Evolutionary conservation across 1,284 basidiomycete genomes (phyloP).

Genomic region (Fomitopsis palustris): DNA sequence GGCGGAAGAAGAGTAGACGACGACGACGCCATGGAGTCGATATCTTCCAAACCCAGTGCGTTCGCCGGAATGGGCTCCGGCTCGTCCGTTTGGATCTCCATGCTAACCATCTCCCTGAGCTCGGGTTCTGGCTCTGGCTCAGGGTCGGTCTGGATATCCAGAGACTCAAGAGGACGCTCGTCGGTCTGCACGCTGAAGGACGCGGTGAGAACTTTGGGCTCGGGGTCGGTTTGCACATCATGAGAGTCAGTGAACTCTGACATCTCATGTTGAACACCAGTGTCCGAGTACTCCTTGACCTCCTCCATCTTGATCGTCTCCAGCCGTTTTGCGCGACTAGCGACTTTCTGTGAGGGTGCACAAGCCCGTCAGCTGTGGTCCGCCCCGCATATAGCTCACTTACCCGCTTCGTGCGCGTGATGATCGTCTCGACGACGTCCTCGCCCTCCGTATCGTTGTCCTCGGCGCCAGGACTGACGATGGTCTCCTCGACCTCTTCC

Average conservation of each 20-base stretch:
- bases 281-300: constrained; percentile 67
- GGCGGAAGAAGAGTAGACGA: constrained; percentile 67
- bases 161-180: constrained; percentile 20
- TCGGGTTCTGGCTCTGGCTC: constrained; percentile 29
- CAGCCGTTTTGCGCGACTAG: constrained; percentile 50
- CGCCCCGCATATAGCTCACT: constrained; percentile 22
- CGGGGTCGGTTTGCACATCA: constrained; percentile 40
- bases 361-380: neutral
- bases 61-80: constrained; percentile 28
- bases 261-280: constrained; percentile 60
- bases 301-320: constrained; percentile 59
- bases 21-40: constrained; percentile 61
- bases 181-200: constrained; percentile 35
- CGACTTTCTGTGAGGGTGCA: constrained; percentile 50
- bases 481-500: constrained; percentile 33
- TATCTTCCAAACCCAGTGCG: constrained; percentile 28
- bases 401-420: constrained; percentile 74
- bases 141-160: constrained; percentile 43
- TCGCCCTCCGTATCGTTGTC: constrained; percentile 54
- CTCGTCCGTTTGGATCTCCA: constrained; percentile 63
- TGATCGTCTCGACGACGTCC: constrained; percentile 78
- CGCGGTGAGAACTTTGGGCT: constrained; percentile 22
- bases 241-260: constrained; percentile 39
- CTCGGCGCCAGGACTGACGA: neutral
- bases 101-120: constrained; percentile 37